phyloP scores from a whole-genome alignment of 345 rosid genomes.

The Salix koriyanagi region DNA sequence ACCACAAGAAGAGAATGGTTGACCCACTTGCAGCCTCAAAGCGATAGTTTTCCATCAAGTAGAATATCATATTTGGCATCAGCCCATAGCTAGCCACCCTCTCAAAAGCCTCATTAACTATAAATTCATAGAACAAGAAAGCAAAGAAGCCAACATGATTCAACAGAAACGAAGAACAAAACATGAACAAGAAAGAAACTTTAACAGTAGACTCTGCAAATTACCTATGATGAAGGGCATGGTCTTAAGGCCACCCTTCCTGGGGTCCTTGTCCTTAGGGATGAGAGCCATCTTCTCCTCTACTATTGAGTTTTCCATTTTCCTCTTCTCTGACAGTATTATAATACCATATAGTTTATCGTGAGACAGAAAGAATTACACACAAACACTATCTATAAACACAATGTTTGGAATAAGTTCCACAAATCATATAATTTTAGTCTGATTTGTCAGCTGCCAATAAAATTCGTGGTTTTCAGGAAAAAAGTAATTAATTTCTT shows the following conservation, averaged over 20 bases:
- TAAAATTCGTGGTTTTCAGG: background rate
- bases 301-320: background rate
- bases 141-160: background rate
- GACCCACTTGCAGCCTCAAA: conserved; percentile 56
- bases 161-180: background rate
- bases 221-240: conserved; percentile 5
- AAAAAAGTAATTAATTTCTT: background rate
- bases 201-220: background rate
- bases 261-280: background rate
- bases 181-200: background rate
- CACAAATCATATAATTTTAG: background rate
- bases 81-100: conserved; percentile 78
- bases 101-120: conserved; percentile 81
- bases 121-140: background rate
- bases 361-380: background rate
- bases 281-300: background rate
- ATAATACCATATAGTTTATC: background rate
- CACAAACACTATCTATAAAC: background rate
- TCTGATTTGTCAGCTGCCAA: too few species aligned
- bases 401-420: background rate
- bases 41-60: conserved; percentile 49
- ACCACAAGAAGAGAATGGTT: conserved; percentile 58
- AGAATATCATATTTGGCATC: conserved; percentile 61
- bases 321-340: background rate
- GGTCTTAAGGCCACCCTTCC: background rate